phyloP scores from a whole-genome alignment of 768 basidiomycete species.

The Clathrus columnatus region DNA sequence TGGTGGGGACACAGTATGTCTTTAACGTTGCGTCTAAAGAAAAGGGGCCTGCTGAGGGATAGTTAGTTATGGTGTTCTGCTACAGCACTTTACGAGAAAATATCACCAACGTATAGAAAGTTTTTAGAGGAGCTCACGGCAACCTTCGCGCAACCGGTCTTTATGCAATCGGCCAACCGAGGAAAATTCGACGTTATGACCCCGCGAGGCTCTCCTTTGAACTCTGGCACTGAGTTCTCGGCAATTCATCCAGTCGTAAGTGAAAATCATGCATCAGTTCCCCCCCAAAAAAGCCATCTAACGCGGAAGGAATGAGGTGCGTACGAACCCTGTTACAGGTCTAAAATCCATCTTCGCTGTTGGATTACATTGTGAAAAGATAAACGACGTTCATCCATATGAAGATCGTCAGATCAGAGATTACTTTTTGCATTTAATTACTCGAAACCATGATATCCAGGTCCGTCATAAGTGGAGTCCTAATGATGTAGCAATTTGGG shows the following conservation, averaged over 20 bases:
- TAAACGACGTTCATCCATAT: constrained; percentile 11
- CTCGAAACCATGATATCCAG: constrained; percentile 10
- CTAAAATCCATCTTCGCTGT: constrained; percentile 12
- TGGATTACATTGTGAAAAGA: constrained; percentile 6
- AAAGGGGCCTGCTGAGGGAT: not conserved
- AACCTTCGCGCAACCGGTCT: constrained; percentile 24
- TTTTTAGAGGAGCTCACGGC: constrained; percentile 25
- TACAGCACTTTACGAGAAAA: constrained; percentile 22
- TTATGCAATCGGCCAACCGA: constrained; percentile 21
- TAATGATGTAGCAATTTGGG: constrained; percentile 18
- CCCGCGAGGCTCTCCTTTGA: constrained; percentile 24
- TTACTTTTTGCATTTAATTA: constrained; percentile 1
- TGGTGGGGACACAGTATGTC: constrained; percentile 22
- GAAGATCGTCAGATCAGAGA: constrained; percentile 1
- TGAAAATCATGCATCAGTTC: not conserved
- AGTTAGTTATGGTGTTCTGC: constrained; percentile 18
- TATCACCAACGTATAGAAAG: constrained; percentile 20
- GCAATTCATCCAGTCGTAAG: constrained; percentile 24
- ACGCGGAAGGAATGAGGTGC: not conserved
- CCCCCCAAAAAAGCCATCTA: not conserved
- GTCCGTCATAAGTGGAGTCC: constrained; percentile 14
- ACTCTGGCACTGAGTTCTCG: constrained; percentile 23
- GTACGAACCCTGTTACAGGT: constrained; percentile 24
- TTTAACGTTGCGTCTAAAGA: not conserved
- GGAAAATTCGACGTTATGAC: constrained; percentile 21